Evolutionary conservation across 495 filamentous ascomycete genomes (phyloP).

Genomic region (Acidiella bohemica): DNA sequence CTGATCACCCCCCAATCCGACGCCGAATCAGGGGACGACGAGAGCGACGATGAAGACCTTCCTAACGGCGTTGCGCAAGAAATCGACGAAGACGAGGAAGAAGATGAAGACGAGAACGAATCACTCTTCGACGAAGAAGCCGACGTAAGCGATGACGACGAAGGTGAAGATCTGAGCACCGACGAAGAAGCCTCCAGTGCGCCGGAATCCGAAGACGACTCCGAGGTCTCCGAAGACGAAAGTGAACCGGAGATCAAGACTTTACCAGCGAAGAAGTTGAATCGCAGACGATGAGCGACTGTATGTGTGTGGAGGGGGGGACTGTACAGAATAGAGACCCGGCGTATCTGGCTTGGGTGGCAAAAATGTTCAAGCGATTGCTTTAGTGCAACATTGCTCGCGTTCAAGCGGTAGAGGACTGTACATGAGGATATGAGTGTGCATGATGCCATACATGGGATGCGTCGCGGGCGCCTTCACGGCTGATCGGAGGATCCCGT

Average conservation of each 20-base stretch:
- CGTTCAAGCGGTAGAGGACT: constrained; percentile 18
- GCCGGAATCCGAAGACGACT: constrained; percentile 14
- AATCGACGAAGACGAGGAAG: constrained; percentile 20
- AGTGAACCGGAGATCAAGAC: constrained; percentile 10
- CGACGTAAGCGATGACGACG: constrained; percentile 29
- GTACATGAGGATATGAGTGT: constrained; percentile 24
- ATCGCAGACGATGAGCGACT: constrained; percentile 15
- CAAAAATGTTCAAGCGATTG: no score
- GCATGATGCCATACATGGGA: constrained; percentile 18
- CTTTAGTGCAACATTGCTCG: no score
- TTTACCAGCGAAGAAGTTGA: constrained; percentile 5
- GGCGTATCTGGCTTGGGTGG: no score
- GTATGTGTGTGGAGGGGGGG: no score
- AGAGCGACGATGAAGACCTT: constrained; percentile 15
- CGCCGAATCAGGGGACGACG: constrained; percentile 18
- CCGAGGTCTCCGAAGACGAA: constrained; percentile 12
- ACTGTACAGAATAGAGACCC: no score
- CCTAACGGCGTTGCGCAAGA: constrained; percentile 19
- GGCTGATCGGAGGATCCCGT: no score
- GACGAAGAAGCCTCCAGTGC: constrained; percentile 27
- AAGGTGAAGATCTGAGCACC: constrained; percentile 25
- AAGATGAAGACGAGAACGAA: constrained; percentile 5
- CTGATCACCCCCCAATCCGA: constrained; percentile 24
- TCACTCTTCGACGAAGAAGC: constrained; percentile 27
- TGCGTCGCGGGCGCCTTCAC: no score